Conservation (phyloP, 2,329 filamentous ascomycete genomes). For the Parafenestella ontariensis region DNA sequence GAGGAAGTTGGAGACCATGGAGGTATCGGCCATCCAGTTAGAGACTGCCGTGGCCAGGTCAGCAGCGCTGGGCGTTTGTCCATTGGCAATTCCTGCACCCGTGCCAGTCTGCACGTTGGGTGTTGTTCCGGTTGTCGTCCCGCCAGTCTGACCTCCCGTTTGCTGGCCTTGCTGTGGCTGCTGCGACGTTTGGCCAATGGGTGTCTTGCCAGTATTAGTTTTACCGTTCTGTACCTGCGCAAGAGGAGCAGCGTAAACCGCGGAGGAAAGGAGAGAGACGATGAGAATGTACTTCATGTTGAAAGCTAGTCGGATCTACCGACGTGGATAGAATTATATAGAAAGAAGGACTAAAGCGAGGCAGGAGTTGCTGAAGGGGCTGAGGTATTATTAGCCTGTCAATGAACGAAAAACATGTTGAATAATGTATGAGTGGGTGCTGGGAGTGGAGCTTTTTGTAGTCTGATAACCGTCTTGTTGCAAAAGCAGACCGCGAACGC, state of each 20-base stretch:
- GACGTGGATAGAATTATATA: constrained; percentile 17
- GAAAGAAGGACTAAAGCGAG: constrained; percentile 11
- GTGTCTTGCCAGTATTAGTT: constrained; percentile 7
- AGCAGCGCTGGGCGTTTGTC: constrained; percentile 33
- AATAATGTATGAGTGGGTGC: constrained; percentile 21
- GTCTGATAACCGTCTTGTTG: not conserved
- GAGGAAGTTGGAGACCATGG: constrained; percentile 49
- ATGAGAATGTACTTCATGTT: constrained; percentile 48
- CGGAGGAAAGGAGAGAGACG: constrained; percentile 42
- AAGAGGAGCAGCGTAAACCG: constrained; percentile 40
- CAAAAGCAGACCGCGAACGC: constrained; percentile 13
- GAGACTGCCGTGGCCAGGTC: constrained; percentile 46
- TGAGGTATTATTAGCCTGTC: constrained; percentile 33
- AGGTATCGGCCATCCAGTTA: constrained; percentile 49
- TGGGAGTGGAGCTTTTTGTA: constrained; percentile 33
- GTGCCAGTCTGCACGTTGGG: constrained; percentile 16
- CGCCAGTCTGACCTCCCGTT: not conserved
- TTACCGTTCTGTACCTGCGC: constrained; percentile 30
- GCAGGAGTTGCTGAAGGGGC: constrained; percentile 12
- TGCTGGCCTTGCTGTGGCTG: constrained; percentile 7
- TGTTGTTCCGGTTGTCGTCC: constrained; percentile 2
- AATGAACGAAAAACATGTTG: constrained; percentile 41
- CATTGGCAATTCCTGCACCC: constrained; percentile 25
- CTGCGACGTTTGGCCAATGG: constrained; percentile 10
- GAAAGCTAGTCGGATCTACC: constrained; percentile 29